phyloP scores from a whole-genome alignment of 2,329 filamentous ascomycete genomes.

The Leptosphaerulina australis region DNA sequence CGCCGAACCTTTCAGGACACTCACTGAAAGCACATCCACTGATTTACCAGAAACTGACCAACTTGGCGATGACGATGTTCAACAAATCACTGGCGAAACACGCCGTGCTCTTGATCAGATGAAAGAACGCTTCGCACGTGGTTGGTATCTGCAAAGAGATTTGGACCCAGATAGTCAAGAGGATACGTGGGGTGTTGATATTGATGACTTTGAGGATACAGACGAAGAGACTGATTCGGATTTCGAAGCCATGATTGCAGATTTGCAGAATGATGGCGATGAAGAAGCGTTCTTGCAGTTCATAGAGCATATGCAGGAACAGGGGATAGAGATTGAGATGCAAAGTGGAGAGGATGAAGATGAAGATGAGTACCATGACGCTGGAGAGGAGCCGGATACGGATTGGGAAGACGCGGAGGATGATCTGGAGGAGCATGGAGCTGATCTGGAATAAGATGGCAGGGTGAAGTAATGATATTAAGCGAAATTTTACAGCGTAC shows the following conservation, averaged over 20 bases:
- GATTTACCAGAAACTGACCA: slow-evolving; percentile 35
- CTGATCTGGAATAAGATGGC: slow-evolving; percentile 1
- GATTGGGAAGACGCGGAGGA: slow-evolving; percentile 14
- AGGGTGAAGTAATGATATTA: too few species aligned
- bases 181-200: background rate
- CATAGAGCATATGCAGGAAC: slow-evolving; percentile 10
- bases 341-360: background rate
- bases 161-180: background rate
- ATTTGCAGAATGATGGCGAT: slow-evolving; percentile 15
- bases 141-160: background rate
- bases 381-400: background rate
- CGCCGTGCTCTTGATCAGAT: slow-evolving; percentile 16
- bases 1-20: background rate
- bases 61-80: slow-evolving; percentile 25
- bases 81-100: slow-evolving; percentile 17
- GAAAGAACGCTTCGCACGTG: slow-evolving; percentile 17
- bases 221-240: slow-evolving; percentile 13
- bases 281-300: slow-evolving; percentile 10
- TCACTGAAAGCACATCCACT: background rate
- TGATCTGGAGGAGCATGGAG: slow-evolving; percentile 1
- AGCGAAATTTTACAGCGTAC: background rate
- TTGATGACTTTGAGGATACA: slow-evolving; percentile 1
- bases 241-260: slow-evolving; percentile 8
- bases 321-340: slow-evolving; percentile 6
- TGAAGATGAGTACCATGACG: background rate